Conservation (phyloP, 106 monocot species). For the Dioscorea zingiberensis region DNA sequence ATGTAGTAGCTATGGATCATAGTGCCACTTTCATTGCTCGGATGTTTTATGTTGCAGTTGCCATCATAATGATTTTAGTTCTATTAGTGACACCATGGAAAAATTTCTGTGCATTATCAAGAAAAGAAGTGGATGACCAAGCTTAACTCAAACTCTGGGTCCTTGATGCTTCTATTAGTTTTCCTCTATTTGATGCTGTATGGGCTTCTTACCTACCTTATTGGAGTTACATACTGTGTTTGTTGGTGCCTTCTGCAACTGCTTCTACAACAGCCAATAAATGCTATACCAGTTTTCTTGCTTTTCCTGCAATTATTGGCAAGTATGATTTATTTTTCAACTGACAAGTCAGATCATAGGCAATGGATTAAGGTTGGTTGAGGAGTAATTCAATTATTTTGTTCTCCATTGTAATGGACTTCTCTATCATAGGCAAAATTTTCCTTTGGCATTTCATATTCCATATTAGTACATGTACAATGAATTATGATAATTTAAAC, state of each 20-base stretch:
- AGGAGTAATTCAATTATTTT: no score
- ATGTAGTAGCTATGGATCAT: slow-evolving; percentile 8
- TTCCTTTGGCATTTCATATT: no score
- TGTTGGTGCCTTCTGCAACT: slow-evolving; percentile 92
- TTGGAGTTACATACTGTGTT: slow-evolving; percentile 44
- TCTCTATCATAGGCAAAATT: no score
- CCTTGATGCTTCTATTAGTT: slow-evolving; percentile 1
- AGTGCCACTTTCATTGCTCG: slow-evolving; percentile 37
- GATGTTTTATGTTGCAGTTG: slow-evolving; percentile 34
- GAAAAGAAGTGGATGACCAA: neutral
- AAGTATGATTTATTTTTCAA: slow-evolving; percentile 54
- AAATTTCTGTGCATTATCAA: slow-evolving; percentile 13
- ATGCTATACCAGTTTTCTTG: slow-evolving; percentile 62
- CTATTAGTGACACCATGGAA: slow-evolving; percentile 58
- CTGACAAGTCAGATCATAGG: slow-evolving; percentile 22
- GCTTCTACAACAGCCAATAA: slow-evolving; percentile 75
- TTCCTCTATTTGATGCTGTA: slow-evolving; percentile 16
- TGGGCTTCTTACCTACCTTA: slow-evolving; percentile 35
- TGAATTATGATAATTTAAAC: no score
- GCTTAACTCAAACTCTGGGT: slow-evolving; percentile 3
- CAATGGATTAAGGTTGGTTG: slow-evolving; percentile 70
- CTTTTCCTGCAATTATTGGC: slow-evolving; percentile 55
- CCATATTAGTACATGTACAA: no score
- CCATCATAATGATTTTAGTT: slow-evolving; percentile 25
- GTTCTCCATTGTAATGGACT: no score